Evolutionary conservation across 108 stramenopile genomes (phyloP), one percentile per base, ranked within the genome.

Genomic region (Mayamaea pseudoterrestris): DNA sequence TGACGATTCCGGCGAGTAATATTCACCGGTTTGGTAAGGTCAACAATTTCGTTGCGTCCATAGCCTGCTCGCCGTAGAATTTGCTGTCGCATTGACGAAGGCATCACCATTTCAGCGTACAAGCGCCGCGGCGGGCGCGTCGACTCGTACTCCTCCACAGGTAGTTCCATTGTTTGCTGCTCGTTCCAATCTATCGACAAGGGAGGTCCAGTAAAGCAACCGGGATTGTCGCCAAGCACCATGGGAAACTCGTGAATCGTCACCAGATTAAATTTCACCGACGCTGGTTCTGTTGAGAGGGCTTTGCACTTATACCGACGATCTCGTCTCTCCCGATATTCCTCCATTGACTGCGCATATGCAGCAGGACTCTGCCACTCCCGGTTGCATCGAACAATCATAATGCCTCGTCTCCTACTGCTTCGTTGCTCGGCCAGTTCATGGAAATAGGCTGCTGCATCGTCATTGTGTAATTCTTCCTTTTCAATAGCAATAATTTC

Each of bases 161-260:
- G 25, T 23, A 55, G 42, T 2, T 37, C 41, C 3, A 39, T 29
- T 49, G 55, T 54, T 21, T 17, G 1, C 18, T 31, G 26, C 30
- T 64, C 52, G 14, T 60, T 31, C 77, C 69, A 78, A 17, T 46
- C 71, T 8, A 78, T 48, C 20, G 65, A 61, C 8, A 69, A 30
- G 21, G 71, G 72, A n/a, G 62, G 43, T 4, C 77, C 71, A 8
- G 44, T 27, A 0, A 58, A 46, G 20, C 58, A 56, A 9, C 61
- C 57, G 1, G 72, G 72, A 58, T 71, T 73, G 45, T 73, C 77
- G 5, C 77, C 77, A 8, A 68, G 32, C 0, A 53, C 61, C 13
- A 73, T 45, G 30, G 69, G 65, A 40, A 66, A 67, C 37, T 65
- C 57, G 32, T 68, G 64, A 29, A 78, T 54, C 16, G 36, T 31